Percentiles rank a stretch among this genome's conserved stretches.
These are phyloP conservation scores for Cryptococcus sp. DNA, from an alignment of 1,284 basidiomycete species.

Conservation along the genomic window DNA sequence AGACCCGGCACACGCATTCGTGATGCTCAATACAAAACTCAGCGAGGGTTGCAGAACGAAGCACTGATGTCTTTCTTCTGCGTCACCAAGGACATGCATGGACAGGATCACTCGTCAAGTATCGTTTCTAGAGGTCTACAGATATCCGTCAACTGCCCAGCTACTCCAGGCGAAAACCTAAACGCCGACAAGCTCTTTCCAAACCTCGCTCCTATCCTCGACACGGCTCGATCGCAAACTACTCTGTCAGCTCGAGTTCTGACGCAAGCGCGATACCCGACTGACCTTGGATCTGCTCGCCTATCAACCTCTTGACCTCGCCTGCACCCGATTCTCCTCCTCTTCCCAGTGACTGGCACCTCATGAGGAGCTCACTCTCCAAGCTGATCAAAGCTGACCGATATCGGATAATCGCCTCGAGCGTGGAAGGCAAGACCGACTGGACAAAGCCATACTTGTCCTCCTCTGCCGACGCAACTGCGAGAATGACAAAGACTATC, in stretches of 20 bases:
- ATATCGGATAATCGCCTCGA: constrained; percentile 39
- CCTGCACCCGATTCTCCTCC: constrained; percentile 8
- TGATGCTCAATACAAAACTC: no score
- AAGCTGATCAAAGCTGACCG: constrained; percentile 20
- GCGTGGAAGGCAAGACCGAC: constrained; percentile 32
- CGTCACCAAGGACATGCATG: no score
- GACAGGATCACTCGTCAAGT: background rate
- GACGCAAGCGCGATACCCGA: background rate
- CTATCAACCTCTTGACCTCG: constrained; percentile 8
- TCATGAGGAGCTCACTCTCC: constrained; percentile 17
- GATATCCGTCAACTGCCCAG: constrained; percentile 28
- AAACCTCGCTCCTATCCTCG: constrained; percentile 28
- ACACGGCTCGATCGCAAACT: constrained; percentile 26
- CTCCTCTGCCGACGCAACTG: constrained; percentile 35
- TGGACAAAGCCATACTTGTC: constrained; percentile 42
- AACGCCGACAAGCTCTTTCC: constrained; percentile 36
- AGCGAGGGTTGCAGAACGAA: no score
- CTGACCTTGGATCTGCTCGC: constrained; percentile 11
- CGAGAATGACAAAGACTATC: constrained; percentile 28
- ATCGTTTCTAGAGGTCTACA: constrained; percentile 13
- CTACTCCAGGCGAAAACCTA: constrained; percentile 32
- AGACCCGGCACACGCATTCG: no score
- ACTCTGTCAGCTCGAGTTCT: background rate
- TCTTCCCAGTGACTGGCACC: constrained; percentile 12
- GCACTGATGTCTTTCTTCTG: no score